Evolutionary conservation across 2,329 filamentous ascomycete species (phyloP), one percentile per base, ranked within the genome.

Genomic region (Microsporum ferrugineum): DNA sequence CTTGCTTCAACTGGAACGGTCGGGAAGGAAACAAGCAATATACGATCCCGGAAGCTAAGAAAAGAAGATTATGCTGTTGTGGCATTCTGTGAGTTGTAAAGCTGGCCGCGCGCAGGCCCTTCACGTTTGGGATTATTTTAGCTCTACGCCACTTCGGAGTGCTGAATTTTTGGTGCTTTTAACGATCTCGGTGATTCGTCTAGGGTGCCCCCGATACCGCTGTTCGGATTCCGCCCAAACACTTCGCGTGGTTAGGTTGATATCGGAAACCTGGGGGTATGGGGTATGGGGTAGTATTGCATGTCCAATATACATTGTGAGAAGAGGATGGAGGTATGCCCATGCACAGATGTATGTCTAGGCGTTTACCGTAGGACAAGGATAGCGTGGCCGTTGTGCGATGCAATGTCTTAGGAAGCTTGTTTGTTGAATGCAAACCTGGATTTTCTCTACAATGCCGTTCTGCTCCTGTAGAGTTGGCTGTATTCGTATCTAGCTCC

Each of bases 81-180:
- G 51, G 51, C 51, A 55, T 36, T 14, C 51, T 36, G n/a, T 55
- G 51, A 55, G 51, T 55, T 55, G 51, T 55, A 34, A 55, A 55
- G 39, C 31, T 55, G 51, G 33, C 7, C 14, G 51, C 14, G 51
- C 33, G 51, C 33, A n/a, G 51, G 51, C 33, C 33, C 31, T 36
- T 14, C 14, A 34, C 14, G 51, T 55, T 55, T 55, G 14, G 27
- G 23, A 27, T 14, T 7, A 12, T 27, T 47, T 47, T 23, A 27
- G 43, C n/a, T 8, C n/a, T 23, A 34, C 51, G 51, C 51, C 51
- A 55, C 51, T n/a, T 34, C 51, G 51, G 51, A 36, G 31, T 5
- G n/a, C 17, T 36, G 23, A 14, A 34, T 2, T 7, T 33, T n/a
- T 38, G 51, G n/a, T 23, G 17, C 17, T 23, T 23, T 23, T 23